Evolutionary conservation across 805 yeast genomes (phyloP), one percentile per base, ranked within the genome.

Genomic region (Pichia paraexigua): DNA sequence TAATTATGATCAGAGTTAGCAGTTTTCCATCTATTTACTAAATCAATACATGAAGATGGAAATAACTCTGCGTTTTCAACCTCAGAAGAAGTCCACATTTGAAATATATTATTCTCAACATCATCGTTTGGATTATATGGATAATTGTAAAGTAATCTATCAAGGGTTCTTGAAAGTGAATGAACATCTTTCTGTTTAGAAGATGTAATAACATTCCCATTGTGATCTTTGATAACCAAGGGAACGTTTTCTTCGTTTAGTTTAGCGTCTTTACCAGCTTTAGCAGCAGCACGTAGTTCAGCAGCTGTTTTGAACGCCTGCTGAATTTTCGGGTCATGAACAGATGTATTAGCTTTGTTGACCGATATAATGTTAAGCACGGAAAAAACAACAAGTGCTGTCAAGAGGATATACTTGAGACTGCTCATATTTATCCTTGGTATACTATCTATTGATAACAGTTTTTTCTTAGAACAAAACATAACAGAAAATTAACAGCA

Each of bases 11-110:
- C 61, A 25, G 62, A 63, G 50, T 67, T 66, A 28, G 63, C 60
- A 11, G 56, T 52, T 56, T 61, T 59, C 71, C 71, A 67, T 56
- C 70, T 58, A 45, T 64, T 62, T 44, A 64, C 59, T 51, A 64
- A 60, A n/a, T 51, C 39, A 47, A 54, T 59, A 54, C 66, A 61
- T 13, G 55, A 60, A 5, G 49, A 53, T 9, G 69, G 67, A 53
- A 67, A 64, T 7, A 37, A 40, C 13, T 50, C 47, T 39, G 56
- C 44, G 41, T 60, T 59, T 15, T 45, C 47, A 5, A 43, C 40
- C 44, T 55, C 37, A 3, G 44, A 46, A n/a, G 53, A 56, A 9
- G 46, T 51, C 69, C 69, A 65, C 10, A 66, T 41, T 51, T 66
- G 70, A 55, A 56, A 64, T 42, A 66, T 65, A 47, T 63, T 60